Evolutionary conservation across 1,139 yeast genomes (phyloP), one percentile per base, ranked within the genome.

Genomic region (Nakaseomyces glabratus): DNA sequence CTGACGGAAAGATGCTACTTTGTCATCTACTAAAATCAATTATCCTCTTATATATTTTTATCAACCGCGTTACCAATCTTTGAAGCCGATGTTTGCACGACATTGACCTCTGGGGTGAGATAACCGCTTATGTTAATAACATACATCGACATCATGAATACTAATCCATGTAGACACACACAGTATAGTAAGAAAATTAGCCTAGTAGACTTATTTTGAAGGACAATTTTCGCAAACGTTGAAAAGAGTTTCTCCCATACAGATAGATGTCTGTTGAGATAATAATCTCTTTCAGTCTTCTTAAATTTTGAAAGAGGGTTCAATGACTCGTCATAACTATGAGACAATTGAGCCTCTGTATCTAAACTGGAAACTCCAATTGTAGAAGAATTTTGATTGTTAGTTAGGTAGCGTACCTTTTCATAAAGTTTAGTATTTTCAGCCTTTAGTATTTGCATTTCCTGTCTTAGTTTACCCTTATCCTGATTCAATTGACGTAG

Each of bases 301-400:
- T 93, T 71, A 60, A 88, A 84, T 50, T 77, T 84, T 47, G 82
- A 93, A 46, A 82, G 74, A 18, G 95, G 95, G 49, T 85, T 88
- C 35, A 84, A 62, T 36, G 76, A 81, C 35, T 76, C 79, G 49
- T 86, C 95, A 59, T 86, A 88, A 31, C 63, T 70, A 26, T 69
- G 65, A 34, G 71, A 72, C 51, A 78, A 76, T 37, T 69, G 66
- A 36, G 78, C 82, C 36, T 79, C 73, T 35, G 76, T 75, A 31
- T 63, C 66, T 8, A 49, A 39, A 17, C 41, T 45, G n/a, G n/a
- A n/a, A 20, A 43, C 39, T 8, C 45, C 34, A 20, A 37, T 24
- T 7, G 20, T 14, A 41, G 26, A 6, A 45, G 46, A 35, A 14
- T 31, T 33, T 15, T 31, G 31, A 24, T 34, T 41, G 24, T 43